phyloP scores from a whole-genome alignment of 2,329 filamentous ascomycete genomes.

The Periconia macrospinosa region DNA sequence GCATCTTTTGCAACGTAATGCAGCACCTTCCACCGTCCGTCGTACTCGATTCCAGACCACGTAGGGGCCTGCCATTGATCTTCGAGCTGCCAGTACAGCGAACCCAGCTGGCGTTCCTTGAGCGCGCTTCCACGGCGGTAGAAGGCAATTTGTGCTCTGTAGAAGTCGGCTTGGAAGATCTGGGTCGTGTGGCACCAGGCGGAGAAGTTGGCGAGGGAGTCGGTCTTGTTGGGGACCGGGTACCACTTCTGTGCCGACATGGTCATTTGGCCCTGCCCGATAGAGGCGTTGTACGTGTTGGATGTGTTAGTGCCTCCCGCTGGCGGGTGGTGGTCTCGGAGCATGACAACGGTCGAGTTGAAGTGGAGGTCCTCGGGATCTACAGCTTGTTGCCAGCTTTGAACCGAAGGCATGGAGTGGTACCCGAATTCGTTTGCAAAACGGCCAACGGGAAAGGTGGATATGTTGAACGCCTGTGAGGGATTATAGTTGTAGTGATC shows the following conservation, averaged over 20 bases:
- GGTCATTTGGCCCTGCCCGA: conserved; percentile 62
- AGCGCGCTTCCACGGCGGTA: conserved; percentile 62
- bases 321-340: conserved; percentile 64
- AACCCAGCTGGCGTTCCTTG: conserved; percentile 61
- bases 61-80: conserved; percentile 67
- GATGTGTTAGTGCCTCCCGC: conserved; percentile 51
- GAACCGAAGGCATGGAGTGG: conserved; percentile 63
- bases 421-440: conserved; percentile 68
- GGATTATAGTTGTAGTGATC: conserved; percentile 64
- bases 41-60: conserved; percentile 66
- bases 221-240: conserved; percentile 56
- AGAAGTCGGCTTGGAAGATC: conserved; percentile 66
- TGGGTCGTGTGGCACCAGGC: conserved; percentile 65
- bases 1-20: conserved; percentile 62
- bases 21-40: conserved; percentile 64
- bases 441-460: conserved; percentile 59
- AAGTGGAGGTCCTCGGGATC: conserved; percentile 56
- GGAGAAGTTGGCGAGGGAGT: conserved; percentile 60
- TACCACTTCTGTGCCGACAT: conserved; percentile 59
- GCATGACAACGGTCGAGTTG: conserved; percentile 58
- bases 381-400: conserved; percentile 60
- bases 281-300: conserved; percentile 48
- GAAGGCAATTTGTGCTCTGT: conserved; percentile 62
- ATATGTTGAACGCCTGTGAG: conserved; percentile 56
- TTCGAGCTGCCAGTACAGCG: conserved; percentile 67